Conservation (phyloP, 192 early-diverging fungal species). For the Pilaira anomala region DNA sequence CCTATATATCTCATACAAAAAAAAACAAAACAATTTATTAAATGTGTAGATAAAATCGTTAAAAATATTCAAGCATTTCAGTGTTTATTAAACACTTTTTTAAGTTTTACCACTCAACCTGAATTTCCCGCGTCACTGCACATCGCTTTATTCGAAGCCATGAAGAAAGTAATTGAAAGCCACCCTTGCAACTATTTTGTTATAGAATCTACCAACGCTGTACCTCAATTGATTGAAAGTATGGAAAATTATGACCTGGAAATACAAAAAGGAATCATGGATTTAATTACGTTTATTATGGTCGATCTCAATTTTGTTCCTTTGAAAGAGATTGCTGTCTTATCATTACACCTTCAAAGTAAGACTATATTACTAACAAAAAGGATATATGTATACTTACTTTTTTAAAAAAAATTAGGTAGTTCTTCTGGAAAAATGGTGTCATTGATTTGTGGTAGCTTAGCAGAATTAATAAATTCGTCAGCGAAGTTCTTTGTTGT, state of each 20-base stretch:
- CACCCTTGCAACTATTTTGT: constrained; percentile 62
- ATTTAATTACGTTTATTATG: constrained; percentile 53
- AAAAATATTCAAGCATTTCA: constrained; percentile 51
- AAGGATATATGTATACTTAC: not conserved
- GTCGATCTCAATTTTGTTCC: constrained; percentile 61
- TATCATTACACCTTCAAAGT: constrained; percentile 54
- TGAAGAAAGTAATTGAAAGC: constrained; percentile 41
- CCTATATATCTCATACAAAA: too few species aligned
- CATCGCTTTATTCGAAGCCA: constrained; percentile 31
- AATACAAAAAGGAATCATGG: constrained; percentile 47
- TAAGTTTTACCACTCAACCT: constrained; percentile 37
- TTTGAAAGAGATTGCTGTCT: constrained; percentile 54
- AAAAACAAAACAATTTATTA: too few species aligned
- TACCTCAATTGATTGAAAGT: constrained; percentile 52
- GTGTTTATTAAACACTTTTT: constrained; percentile 37
- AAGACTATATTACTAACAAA: not conserved
- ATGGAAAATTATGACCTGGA: constrained; percentile 45
- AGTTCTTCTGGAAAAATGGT: constrained; percentile 49
- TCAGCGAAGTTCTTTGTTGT: constrained; percentile 52
- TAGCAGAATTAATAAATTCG: constrained; percentile 41
- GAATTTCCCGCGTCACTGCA: constrained; percentile 26
- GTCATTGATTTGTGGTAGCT: constrained; percentile 42
- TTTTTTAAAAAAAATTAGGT: constrained; percentile 24
- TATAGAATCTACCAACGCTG: constrained; percentile 41
- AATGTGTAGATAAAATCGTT: constrained; percentile 40